phyloP scores from a whole-genome alignment of 352 stramenopile genomes.

The Pythium dissimile region DNA sequence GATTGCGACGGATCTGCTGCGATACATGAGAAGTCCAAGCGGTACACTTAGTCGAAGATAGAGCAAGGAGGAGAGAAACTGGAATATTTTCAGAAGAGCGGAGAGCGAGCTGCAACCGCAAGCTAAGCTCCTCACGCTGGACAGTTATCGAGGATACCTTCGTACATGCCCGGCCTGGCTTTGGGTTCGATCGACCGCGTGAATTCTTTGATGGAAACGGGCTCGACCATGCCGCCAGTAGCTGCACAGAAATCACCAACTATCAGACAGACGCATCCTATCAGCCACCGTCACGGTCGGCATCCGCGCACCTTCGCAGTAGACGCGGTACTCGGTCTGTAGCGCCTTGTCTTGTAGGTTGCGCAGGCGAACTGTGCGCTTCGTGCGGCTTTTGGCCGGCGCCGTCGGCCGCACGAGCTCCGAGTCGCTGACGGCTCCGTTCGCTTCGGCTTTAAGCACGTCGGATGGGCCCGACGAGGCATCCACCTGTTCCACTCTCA shows the following conservation, averaged over 20 bases:
- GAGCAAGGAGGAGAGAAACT: no score
- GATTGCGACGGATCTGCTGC: neutral
- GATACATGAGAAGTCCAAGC: neutral
- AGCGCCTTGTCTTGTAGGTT: slow-evolving; percentile 14
- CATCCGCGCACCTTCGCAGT: slow-evolving; percentile 19
- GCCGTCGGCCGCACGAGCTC: slow-evolving; percentile 15
- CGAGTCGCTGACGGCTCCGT: slow-evolving; percentile 14
- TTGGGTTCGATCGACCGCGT: slow-evolving; percentile 14
- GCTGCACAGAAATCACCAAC: neutral
- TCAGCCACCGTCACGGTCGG: neutral
- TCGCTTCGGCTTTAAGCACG: neutral
- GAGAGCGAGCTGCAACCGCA: no score
- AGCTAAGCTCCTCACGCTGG: neutral
- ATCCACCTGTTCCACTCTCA: slow-evolving; percentile 16
- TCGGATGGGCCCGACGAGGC: neutral
- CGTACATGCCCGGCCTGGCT: slow-evolving; percentile 18
- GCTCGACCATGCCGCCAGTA: neutral
- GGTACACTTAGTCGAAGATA: neutral
- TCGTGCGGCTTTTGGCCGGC: slow-evolving; percentile 2
- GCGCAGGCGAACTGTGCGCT: slow-evolving; percentile 11
- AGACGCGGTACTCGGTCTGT: slow-evolving; percentile 13
- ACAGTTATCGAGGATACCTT: slow-evolving; percentile 13
- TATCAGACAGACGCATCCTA: neutral
- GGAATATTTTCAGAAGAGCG: slow-evolving; percentile 17
- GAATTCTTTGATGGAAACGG: slow-evolving; percentile 21